phyloP scores from a whole-genome alignment of 2,329 filamentous ascomycete genomes.

The Aspergillus alliaceus region DNA sequence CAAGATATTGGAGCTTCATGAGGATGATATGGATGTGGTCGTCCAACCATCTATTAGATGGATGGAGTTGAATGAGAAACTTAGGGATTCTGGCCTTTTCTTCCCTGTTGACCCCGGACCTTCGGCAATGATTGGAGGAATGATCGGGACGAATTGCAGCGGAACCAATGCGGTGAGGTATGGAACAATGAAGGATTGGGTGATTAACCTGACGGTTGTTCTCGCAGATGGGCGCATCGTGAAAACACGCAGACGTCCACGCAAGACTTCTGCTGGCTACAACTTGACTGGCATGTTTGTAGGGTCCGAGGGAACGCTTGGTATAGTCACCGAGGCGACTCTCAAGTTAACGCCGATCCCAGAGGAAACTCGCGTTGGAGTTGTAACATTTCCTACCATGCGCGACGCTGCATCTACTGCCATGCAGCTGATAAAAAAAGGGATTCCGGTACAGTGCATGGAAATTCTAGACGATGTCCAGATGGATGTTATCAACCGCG shows the following conservation, averaged over 20 bases:
- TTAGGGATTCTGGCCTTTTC: slow-evolving; percentile 75
- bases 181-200: slow-evolving; percentile 76
- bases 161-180: slow-evolving; percentile 64
- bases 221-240: slow-evolving; percentile 68
- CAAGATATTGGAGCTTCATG: slow-evolving; percentile 73
- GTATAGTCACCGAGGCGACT: slow-evolving; percentile 69
- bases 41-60: slow-evolving; percentile 91
- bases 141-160: slow-evolving; percentile 68
- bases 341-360: slow-evolving; percentile 67
- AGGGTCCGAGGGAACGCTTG: slow-evolving; percentile 70
- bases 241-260: slow-evolving; percentile 65
- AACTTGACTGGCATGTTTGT: slow-evolving; percentile 69
- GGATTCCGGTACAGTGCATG: slow-evolving; percentile 68
- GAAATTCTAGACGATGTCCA: slow-evolving; percentile 62
- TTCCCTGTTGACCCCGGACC: slow-evolving; percentile 88
- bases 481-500: slow-evolving; percentile 67
- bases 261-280: slow-evolving; percentile 71
- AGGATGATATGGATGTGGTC: slow-evolving; percentile 87
- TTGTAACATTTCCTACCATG: slow-evolving; percentile 61
- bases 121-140: slow-evolving; percentile 57
- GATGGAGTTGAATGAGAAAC: slow-evolving; percentile 80
- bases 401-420: slow-evolving; percentile 64
- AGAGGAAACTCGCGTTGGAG: slow-evolving; percentile 63
- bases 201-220: slow-evolving; percentile 69
- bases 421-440: slow-evolving; percentile 62